Conservation (phyloP, 2,329 filamentous ascomycete genomes). For the Botryotinia convoluta region DNA sequence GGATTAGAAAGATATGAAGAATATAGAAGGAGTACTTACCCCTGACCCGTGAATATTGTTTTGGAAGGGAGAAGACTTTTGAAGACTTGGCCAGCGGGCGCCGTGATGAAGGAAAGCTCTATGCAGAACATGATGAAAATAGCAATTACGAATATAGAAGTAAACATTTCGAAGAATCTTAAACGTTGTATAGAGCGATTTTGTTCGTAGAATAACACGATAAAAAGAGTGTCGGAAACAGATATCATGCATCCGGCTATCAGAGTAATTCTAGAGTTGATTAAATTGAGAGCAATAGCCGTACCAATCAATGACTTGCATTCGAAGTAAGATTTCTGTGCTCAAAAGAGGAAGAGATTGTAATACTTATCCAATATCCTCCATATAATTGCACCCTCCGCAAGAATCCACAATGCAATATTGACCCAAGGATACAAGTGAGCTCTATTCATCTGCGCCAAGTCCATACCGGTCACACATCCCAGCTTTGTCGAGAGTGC, state of each 20-base stretch:
- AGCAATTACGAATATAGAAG: too few species aligned
- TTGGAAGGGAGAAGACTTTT: too few species aligned
- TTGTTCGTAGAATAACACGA: conserved; percentile 63
- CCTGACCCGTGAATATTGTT: too few species aligned
- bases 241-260: conserved; percentile 64
- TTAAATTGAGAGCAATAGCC: conserved; percentile 65
- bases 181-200: conserved; percentile 55
- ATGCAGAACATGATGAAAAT: too few species aligned
- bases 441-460: conserved; percentile 51
- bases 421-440: conserved; percentile 52
- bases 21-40: too few species aligned
- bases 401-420: conserved; percentile 50
- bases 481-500: conserved; percentile 38
- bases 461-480: conserved; percentile 51
- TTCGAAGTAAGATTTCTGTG: background rate
- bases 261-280: conserved; percentile 59
- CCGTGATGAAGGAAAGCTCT: too few species aligned
- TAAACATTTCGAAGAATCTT: too few species aligned
- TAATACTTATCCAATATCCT: conserved; percentile 28
- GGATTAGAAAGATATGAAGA: too few species aligned
- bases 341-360: background rate
- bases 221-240: conserved; percentile 63
- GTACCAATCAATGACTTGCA: conserved; percentile 60
- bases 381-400: conserved; percentile 44
- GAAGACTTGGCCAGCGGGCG: too few species aligned